phyloP scores from a whole-genome alignment of 345 rosid species.

The Sapria himalayana region DNA sequence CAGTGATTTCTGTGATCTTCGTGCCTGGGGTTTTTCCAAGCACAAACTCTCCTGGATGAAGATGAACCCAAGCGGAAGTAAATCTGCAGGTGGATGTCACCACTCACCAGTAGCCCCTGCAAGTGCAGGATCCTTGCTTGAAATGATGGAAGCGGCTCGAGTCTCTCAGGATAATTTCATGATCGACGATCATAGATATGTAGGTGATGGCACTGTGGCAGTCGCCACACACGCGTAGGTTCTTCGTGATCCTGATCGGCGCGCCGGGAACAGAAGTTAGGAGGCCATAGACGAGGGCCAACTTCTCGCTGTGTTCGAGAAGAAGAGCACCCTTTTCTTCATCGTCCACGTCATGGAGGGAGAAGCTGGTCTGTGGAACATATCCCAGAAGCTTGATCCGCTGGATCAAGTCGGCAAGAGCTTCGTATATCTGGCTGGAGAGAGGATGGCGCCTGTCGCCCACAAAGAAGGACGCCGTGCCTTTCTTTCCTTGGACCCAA shows the following conservation, averaged over 20 bases:
- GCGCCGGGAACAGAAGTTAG: constrained; percentile 32
- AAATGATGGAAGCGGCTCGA: constrained; percentile 87
- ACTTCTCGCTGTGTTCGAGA: constrained; percentile 62
- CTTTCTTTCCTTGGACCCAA: constrained; percentile 70
- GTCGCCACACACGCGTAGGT: constrained; percentile 65
- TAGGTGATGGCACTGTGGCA: constrained; percentile 57
- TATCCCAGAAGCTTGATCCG: constrained; percentile 56
- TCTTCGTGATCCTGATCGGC: constrained; percentile 56
- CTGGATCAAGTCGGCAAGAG: constrained; percentile 32
- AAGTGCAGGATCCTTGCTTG: constrained; percentile 60
- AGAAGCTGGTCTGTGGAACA: constrained; percentile 59
- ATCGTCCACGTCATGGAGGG: constrained; percentile 79
- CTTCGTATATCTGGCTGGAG: constrained; percentile 25
- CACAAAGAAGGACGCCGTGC: constrained; percentile 48
- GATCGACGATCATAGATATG: constrained; percentile 40
- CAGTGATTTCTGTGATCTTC: no score
- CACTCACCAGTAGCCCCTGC: constrained; percentile 76
- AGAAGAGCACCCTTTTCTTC: constrained; percentile 75
- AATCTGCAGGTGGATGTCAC: no score
- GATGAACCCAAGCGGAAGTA: no score
- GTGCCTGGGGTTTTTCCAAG: no score
- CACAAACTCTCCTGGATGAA: no score
- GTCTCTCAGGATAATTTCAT: constrained; percentile 65
- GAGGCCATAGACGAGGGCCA: constrained; percentile 67
- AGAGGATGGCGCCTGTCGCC: constrained; percentile 54